phyloP scores from a whole-genome alignment of 1,284 basidiomycete species.

The Afroboletus lepidellus region DNA sequence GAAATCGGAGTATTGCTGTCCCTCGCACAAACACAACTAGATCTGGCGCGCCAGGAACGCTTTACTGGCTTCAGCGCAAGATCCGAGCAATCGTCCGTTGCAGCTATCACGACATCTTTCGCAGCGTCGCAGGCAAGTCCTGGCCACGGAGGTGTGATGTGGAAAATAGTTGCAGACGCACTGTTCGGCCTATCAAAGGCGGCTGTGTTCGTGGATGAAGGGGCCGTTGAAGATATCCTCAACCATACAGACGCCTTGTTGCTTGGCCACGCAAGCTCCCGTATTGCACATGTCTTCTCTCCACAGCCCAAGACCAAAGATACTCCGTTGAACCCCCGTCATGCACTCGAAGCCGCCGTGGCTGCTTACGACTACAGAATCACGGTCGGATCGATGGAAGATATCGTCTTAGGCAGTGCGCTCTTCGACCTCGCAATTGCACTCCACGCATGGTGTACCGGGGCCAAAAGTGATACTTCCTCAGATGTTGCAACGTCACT shows the following conservation, averaged over 20 bases:
- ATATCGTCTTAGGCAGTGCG: conserved; percentile 55
- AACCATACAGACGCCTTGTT: conserved; percentile 39
- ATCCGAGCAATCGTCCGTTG: conserved; percentile 71
- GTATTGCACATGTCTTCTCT: conserved; percentile 44
- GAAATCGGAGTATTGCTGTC: conserved; percentile 75
- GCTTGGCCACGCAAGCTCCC: conserved; percentile 37
- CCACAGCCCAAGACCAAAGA: conserved; percentile 30
- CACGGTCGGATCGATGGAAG: conserved; percentile 64
- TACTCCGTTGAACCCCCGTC: conserved; percentile 34
- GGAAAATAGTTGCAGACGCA: conserved; percentile 88
- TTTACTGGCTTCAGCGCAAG: conserved; percentile 71
- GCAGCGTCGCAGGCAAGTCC: conserved; percentile 53
- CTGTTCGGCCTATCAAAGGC: conserved; percentile 61
- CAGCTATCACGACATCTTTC: conserved; percentile 57
- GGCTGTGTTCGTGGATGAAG: conserved; percentile 44
- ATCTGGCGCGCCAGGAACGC: conserved; percentile 67
- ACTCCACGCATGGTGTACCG: conserved; percentile 53
- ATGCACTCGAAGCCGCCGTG: conserved; percentile 58
- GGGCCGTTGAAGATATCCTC: conserved; percentile 39
- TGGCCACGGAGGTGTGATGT: conserved; percentile 71
- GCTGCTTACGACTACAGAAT: conserved; percentile 74
- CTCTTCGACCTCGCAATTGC: conserved; percentile 79
- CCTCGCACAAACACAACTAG: conserved; percentile 73
- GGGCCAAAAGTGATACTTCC: conserved; percentile 33
- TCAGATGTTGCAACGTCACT: conserved; percentile 60